A percentile compares a stretch with the other conserved stretches of the same genome.
Evolutionary conservation across 1,284 basidiomycete species (phyloP).

Genomic region (Farysia itapuensis): DNA sequence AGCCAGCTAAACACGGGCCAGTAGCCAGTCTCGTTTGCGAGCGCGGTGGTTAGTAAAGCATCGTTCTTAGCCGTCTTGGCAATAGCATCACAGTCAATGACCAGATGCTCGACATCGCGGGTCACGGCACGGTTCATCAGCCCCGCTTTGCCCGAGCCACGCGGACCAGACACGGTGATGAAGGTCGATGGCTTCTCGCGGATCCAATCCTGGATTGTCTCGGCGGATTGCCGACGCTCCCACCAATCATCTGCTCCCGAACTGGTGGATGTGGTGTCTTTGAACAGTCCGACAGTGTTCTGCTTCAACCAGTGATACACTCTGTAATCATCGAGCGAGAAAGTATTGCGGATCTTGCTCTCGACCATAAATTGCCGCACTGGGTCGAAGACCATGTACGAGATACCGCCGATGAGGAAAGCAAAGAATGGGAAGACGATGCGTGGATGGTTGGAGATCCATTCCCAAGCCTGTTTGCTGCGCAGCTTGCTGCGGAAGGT

Average conservation of each 20-base stretch:
- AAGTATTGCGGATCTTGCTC: constrained; percentile 78
- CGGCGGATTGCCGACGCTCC: constrained; percentile 76
- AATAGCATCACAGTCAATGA: constrained; percentile 74
- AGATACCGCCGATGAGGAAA: constrained; percentile 83
- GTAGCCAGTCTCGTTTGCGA: constrained; percentile 77
- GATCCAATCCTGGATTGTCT: constrained; percentile 71
- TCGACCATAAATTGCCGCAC: constrained; percentile 82
- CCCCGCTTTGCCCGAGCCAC: constrained; percentile 82
- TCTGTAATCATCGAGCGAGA: constrained; percentile 60
- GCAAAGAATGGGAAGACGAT: constrained; percentile 81
- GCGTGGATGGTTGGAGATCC: constrained; percentile 80
- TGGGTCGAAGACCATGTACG: constrained; percentile 87
- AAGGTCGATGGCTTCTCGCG: constrained; percentile 73
- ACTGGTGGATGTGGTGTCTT: constrained; percentile 20
- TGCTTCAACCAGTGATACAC: constrained; percentile 42
- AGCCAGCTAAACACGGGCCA: constrained; percentile 73
- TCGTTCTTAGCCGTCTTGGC: constrained; percentile 71
- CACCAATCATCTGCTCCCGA: constrained; percentile 69
- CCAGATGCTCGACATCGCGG: constrained; percentile 63
- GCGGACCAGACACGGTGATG: constrained; percentile 80
- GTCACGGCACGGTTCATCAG: constrained; percentile 67
- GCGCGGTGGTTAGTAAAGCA: constrained; percentile 68
- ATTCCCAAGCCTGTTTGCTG: constrained; percentile 76
- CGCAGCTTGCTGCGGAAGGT: constrained; percentile 76
- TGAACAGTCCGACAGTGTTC: constrained; percentile 43